Evolutionary conservation across 306 rosid genomes (phyloP).

Genomic region (Glycine tomentella): DNA sequence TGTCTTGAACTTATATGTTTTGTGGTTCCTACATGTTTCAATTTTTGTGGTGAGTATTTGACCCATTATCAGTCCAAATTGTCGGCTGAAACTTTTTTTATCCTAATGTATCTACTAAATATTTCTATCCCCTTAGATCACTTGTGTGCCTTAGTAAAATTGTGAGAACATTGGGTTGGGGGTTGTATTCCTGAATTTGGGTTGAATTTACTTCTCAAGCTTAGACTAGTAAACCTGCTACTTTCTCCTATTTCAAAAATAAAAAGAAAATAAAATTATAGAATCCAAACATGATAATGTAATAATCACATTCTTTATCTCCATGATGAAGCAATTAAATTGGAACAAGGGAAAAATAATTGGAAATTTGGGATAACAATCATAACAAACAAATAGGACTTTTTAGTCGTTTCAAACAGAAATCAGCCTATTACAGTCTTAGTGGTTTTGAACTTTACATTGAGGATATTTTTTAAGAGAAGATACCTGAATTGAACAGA

Average conservation of each 20-base stretch:
- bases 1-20: constrained; percentile 33
- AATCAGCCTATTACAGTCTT: not conserved
- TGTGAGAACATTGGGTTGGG: not conserved
- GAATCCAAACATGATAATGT: not conserved
- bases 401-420: not conserved
- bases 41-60: constrained; percentile 49
- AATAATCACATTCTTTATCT: not conserved
- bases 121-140: not conserved
- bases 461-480: not conserved
- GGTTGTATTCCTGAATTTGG: not conserved
- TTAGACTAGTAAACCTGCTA: not conserved
- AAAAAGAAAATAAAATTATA: not conserved
- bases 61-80: no score
- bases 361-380: constrained; percentile 1
- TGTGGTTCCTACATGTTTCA: constrained; percentile 38
- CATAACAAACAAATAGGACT: not conserved
- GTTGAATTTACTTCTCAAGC: constrained; percentile 9
- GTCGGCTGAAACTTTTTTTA: not conserved
- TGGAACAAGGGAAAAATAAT: not conserved
- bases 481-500: not conserved
- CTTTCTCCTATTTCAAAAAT: not conserved
- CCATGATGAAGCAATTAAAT: not conserved
- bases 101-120: constrained; percentile 18
- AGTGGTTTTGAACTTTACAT: not conserved
- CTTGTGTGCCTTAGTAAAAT: not conserved